Conservation (phyloP, 108 stramenopile genomes). For the Nitzschia sp. region DNA sequence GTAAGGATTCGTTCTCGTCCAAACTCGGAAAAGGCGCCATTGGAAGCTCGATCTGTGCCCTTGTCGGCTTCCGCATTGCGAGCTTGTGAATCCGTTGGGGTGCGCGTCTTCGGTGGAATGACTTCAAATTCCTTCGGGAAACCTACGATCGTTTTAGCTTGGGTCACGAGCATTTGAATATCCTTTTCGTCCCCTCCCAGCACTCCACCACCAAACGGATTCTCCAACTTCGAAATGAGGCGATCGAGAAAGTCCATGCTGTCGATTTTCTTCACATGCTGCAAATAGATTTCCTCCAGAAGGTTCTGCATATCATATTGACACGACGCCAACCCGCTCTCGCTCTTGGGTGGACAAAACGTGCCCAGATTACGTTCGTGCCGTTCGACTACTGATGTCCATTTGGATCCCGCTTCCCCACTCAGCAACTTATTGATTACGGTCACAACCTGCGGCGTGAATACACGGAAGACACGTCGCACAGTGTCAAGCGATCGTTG, state of each 20-base stretch:
- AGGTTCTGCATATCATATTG: slow-evolving; percentile 72
- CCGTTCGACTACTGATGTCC: slow-evolving; percentile 37
- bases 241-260: slow-evolving; percentile 66
- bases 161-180: slow-evolving; percentile 43
- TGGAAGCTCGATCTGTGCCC: slow-evolving; percentile 32
- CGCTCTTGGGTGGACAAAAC: slow-evolving; percentile 54
- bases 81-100: slow-evolving; percentile 14
- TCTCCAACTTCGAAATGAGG: slow-evolving; percentile 46
- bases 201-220: slow-evolving; percentile 51
- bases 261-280: slow-evolving; percentile 64
- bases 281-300: slow-evolving; percentile 81
- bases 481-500: slow-evolving; percentile 52
- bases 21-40: slow-evolving; percentile 59
- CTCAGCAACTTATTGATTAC: slow-evolving; percentile 58
- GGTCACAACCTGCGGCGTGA: slow-evolving; percentile 60
- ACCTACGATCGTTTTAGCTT: slow-evolving; percentile 63
- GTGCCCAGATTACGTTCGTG: slow-evolving; percentile 61
- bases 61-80: neutral
- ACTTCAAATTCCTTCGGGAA: slow-evolving; percentile 66
- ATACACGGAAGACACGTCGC: slow-evolving; percentile 77
- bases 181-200: slow-evolving; percentile 54
- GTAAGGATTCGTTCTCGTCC: slow-evolving; percentile 54
- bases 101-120: slow-evolving; percentile 12
- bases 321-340: slow-evolving; percentile 49
- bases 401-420: slow-evolving; percentile 25